A percentile compares a stretch with the other conserved stretches of the same genome.
Conservation (phyloP, 176 grass and related monocot genomes). For the Oryza longistaminata region DNA sequence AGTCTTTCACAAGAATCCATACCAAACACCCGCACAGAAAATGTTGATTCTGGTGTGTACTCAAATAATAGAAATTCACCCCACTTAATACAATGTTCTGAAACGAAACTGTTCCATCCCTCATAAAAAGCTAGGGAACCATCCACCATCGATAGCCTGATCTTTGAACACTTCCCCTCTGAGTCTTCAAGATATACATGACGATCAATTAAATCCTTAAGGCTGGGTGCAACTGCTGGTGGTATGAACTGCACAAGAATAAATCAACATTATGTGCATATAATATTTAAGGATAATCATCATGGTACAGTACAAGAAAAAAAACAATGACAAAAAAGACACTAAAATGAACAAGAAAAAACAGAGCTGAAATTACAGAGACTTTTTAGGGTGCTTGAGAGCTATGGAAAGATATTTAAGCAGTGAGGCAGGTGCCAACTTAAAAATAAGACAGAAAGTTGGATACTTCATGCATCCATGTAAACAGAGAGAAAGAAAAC, state of each 20-base stretch:
- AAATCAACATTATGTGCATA: background rate
- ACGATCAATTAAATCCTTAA: conserved; percentile 33
- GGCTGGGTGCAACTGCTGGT: conserved; percentile 1
- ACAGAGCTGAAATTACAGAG: background rate
- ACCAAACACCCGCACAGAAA: conserved; percentile 60
- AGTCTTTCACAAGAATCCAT: conserved; percentile 43
- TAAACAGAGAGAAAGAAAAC: background rate
- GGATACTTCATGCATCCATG: background rate
- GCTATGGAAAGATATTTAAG: background rate
- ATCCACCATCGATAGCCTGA: conserved; percentile 37
- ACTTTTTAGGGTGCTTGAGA: background rate
- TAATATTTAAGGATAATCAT: background rate
- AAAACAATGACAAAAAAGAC: background rate
- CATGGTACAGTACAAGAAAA: background rate
- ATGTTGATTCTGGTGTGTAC: conserved; percentile 27
- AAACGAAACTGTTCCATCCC: conserved; percentile 66
- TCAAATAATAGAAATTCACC: conserved; percentile 58
- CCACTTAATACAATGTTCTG: conserved; percentile 45
- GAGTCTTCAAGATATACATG: conserved; percentile 51
- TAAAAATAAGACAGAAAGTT: background rate
- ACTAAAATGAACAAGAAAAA: conserved; percentile 8
- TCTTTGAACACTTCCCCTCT: conserved; percentile 27
- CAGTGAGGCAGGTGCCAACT: background rate
- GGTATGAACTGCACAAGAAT: conserved; percentile 63
- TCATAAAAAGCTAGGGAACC: conserved; percentile 49